phyloP scores from a whole-genome alignment of 2,329 filamentous ascomycete genomes.

The Fusarium sp. region DNA sequence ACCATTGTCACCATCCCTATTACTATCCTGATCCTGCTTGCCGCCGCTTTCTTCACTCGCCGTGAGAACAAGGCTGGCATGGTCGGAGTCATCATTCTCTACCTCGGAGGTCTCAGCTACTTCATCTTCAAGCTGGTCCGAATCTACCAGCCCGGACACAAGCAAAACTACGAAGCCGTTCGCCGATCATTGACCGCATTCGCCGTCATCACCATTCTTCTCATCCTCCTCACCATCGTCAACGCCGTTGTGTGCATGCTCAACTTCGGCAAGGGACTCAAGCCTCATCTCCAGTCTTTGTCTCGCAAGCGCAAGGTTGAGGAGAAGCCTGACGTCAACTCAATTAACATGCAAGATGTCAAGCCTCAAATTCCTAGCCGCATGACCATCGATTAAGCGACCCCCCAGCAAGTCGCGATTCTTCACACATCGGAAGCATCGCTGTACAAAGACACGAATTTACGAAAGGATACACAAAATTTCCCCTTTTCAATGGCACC shows the following conservation, averaged over 20 bases:
- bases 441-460: slow-evolving; percentile 55
- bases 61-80: slow-evolving; percentile 85
- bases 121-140: slow-evolving; percentile 98
- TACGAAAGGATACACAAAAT: slow-evolving; percentile 48
- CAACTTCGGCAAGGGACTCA: slow-evolving; percentile 92
- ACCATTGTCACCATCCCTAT: slow-evolving; percentile 92
- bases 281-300: slow-evolving; percentile 78
- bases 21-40: slow-evolving; percentile 87
- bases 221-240: slow-evolving; percentile 88
- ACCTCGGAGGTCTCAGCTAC: slow-evolving; percentile 89
- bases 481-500: slow-evolving; percentile 44
- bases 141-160: slow-evolving; percentile 80
- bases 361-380: slow-evolving; percentile 66
- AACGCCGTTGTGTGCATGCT: slow-evolving; percentile 88
- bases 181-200: slow-evolving; percentile 91
- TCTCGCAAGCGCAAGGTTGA: slow-evolving; percentile 57
- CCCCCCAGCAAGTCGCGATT: slow-evolving; percentile 20
- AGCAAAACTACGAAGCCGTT: slow-evolving; percentile 77
- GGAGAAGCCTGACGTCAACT: slow-evolving; percentile 68
- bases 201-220: slow-evolving; percentile 88
- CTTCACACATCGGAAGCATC: slow-evolving; percentile 11
- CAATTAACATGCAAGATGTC: slow-evolving; percentile 67
- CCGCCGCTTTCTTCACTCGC: slow-evolving; percentile 86
- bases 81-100: slow-evolving; percentile 81
- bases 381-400: slow-evolving; percentile 70